Evolutionary conservation across 805 yeast species (phyloP).

Genomic region (Suhomyces kilbournensis): DNA sequence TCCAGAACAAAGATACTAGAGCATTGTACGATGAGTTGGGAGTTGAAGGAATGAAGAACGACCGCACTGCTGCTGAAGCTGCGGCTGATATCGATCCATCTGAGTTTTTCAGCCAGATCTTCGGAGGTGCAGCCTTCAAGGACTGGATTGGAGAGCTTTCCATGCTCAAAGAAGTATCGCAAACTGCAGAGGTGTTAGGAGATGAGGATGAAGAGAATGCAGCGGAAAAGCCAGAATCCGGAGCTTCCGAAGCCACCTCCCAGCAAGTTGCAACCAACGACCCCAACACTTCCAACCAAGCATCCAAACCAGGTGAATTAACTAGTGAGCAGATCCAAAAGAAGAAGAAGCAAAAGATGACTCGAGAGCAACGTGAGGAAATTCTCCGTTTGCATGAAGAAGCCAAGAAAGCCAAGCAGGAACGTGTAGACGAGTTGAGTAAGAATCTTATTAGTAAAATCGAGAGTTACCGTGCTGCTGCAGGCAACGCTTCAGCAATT

Average conservation of each 20-base stretch:
- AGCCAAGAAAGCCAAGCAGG: slow-evolving; percentile 48
- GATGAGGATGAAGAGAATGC: slow-evolving; percentile 34
- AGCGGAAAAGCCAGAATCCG: slow-evolving; percentile 13
- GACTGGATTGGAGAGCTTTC: slow-evolving; percentile 88
- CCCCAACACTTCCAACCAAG: background rate
- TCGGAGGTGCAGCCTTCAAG: slow-evolving; percentile 77
- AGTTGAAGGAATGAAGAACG: slow-evolving; percentile 52
- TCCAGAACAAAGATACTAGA: slow-evolving; percentile 70
- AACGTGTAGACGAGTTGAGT: slow-evolving; percentile 50
- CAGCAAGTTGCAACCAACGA: slow-evolving; percentile 2
- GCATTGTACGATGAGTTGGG: slow-evolving; percentile 82
- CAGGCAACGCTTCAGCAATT: slow-evolving; percentile 58
- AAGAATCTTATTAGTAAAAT: slow-evolving; percentile 49
- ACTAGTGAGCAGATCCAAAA: slow-evolving; percentile 23
- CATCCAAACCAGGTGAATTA: slow-evolving; percentile 1
- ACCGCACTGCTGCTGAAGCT: slow-evolving; percentile 62
- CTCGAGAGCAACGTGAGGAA: slow-evolving; percentile 46
- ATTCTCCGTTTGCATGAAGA: slow-evolving; percentile 50
- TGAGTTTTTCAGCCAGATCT: slow-evolving; percentile 79
- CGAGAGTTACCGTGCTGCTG: slow-evolving; percentile 53
- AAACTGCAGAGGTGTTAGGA: slow-evolving; percentile 50
- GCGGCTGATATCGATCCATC: slow-evolving; percentile 72
- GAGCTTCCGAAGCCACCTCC: background rate
- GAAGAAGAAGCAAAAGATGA: slow-evolving; percentile 29
- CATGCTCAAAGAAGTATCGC: slow-evolving; percentile 69